Base-by-base conservation (phyloP, 176 grass and related monocot genomes). In the Cymbopogon citratus region DNA sequence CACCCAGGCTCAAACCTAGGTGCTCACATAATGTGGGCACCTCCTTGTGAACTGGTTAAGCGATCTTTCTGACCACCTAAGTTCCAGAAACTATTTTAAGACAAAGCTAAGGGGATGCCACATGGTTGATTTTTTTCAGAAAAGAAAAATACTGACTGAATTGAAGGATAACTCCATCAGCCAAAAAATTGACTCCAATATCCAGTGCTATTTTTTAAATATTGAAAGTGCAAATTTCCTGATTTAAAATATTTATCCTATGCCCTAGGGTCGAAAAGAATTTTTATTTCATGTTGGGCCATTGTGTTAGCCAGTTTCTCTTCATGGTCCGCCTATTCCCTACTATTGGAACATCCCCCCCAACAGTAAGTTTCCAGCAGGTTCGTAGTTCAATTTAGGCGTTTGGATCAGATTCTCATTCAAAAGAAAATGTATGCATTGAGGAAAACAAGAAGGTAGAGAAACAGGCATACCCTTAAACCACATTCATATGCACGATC, bases 401-500 rank as follows among this genome's bases (percentile, higher is more conserved):
- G 21, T 56, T 78, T 76, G 23, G 61, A 43, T 71, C 65, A 77
- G 40, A 56, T n/a, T 56, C 7, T n/a, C 52, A 56, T 56, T 56
- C 52, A 29, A 35, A 66, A n/a, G 34, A 68, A 67, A 56, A n/a
- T 64, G 12, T 62, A 65, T 78, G 14, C 39, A 29, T 62, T 48
- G 28, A 52, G 65, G 9, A 75, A 82, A 70, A 43, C 15, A 52
- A 29, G 54, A 33, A 77, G 23, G 13, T 63, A 76, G 29, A 80
- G 38, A 84, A 80, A 78, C 51, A 75, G 6, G 25, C 80, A 41
- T 81, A 87, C 84, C 76, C 14, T 73, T 63, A 87, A 78, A 78
- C 76, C 88, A 59, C 80, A 78, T 78, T 93, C 81, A 63, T 91
- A 91, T 81, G 94, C 94, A 28, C 31, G 89, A 83, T 97, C 94